Base-by-base conservation (phyloP, 768 basidiomycete genomes). In the Chalciporus sphaerocephalus region DNA sequence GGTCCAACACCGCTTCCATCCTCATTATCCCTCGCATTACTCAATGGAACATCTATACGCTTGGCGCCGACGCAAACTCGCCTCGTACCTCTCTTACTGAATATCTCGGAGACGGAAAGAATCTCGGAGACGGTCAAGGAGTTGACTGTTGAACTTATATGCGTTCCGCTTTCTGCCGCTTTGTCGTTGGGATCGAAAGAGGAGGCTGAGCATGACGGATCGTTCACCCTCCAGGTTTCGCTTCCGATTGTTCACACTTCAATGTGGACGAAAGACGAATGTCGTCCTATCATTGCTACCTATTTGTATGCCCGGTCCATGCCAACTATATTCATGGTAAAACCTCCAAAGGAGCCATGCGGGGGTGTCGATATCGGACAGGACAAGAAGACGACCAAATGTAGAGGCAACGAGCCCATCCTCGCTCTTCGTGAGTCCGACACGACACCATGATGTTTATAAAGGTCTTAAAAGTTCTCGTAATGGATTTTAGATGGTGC, bases 401-500 rank as follows among this genome's bases (percentile, higher is more conserved):
- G 56, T 47, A 51, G 44, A 40, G 61, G 56, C 11, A 57, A 64
- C 25, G 72, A 80, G 9, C 80, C 82, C 0, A 74, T 87, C 23
- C 56, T 87, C 25, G 79, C 81, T 21, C 65, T 92, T 46, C 83
- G 87, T 87, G 52, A 52, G 77, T 74, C 1, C 11, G 5, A 6
- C 10, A 11, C 3, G 24, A 22, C 28, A 10, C 27, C 6, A 24
- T 34, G 21, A 33, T 6, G 12, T 17, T 17, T 0, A 3, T 21
- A 10, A 42, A 21, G 5, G 34, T 18, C 24, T 25, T 39, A 20
- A 34, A 45, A 47, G 10, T 8, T 49, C 23, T 23, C 43, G 28
- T 48, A 17, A 49, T 12, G 16, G n/a, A 32, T 33, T 33, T 24
- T 51, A 90, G 88, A 95, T 62, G 93, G 93, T 2, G 92, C 93